Evolutionary conservation across 306 rosid genomes (phyloP).

Genomic region (Vigna trinervia): DNA sequence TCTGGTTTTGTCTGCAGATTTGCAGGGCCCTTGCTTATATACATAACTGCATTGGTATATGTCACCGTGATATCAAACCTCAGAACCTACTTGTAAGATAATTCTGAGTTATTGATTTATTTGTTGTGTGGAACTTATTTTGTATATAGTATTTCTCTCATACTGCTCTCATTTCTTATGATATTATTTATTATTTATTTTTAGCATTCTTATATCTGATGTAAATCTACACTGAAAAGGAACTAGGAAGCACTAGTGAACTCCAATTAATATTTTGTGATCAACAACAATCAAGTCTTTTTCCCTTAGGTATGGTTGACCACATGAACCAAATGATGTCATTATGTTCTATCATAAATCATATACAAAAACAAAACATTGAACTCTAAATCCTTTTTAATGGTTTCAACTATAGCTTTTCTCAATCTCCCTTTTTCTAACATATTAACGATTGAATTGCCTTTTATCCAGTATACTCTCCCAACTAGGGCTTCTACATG

Average conservation of each 20-base stretch:
- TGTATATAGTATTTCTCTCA: conserved; percentile 6
- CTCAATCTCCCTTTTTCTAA: conserved; percentile 1
- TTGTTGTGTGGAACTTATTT: conserved; percentile 9
- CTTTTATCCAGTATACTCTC: background rate
- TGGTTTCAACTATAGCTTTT: background rate
- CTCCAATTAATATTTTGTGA: background rate
- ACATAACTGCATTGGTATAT: conserved; percentile 93
- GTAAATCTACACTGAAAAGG: background rate
- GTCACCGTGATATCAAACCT: conserved; percentile 99
- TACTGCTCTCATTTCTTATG: conserved; percentile 19
- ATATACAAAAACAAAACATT: background rate
- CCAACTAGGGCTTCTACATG: background rate
- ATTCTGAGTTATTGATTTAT: conserved; percentile 23
- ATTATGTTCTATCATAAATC: conserved; percentile 1
- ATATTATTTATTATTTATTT: background rate
- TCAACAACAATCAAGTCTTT: background rate
- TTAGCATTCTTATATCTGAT: background rate
- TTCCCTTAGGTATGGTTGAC: background rate
- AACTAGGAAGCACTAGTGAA: background rate
- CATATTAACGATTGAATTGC: background rate
- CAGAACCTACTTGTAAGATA: conserved; percentile 91
- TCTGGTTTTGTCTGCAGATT: conserved; percentile 66
- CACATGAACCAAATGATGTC: background rate
- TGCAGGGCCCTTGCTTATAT: conserved; percentile 98
- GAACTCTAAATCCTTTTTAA: background rate